Evolutionary conservation across 169 alveolate species (phyloP), one percentile per base, ranked within the genome.

Genomic region (Cryptosporidium canis): DNA sequence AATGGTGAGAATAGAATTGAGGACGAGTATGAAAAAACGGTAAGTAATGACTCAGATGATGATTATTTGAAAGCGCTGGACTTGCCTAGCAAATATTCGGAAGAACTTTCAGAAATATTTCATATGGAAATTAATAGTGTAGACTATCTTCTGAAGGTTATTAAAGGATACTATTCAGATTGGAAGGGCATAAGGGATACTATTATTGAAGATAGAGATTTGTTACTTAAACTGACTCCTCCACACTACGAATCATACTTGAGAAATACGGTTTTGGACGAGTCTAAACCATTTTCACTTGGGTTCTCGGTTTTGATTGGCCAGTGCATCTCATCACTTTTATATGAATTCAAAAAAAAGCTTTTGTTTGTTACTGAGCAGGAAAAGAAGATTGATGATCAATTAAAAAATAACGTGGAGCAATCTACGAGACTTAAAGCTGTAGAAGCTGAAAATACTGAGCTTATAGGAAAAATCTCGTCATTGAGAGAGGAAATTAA

Each of bases 241-340:
- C 11, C 56, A 7, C 87, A 58, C 64, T 61, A 24, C 45, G 66
- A 77, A 35, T 55, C 64, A 21, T 77, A 77, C 31, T 43, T 77
- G 24, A 41, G 31, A 63, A 58, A 37, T 33, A 55, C 67, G 12
- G 33, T 71, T n/a, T 24, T 71, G 4, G 56, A 71, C n/a, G 44
- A 7, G 27, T 29, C 41, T 0, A 39, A 55, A 21, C 65, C 87
- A 24, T 77, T 77, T 77, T 77, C 87, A 24, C 48, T 77, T 8
- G 87, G 72, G 16, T 58, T 77, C 37, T 58, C 87, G 1, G 87
- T 77, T 24, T 77, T 77, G 33, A 35, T 77, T 24, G 87, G 87
- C 21, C 77, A 77, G 21, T 77, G 87, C 37, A 37, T 77, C 3
- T 4, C 14, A 9, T 77, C 70, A 55, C 27, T 77, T 63, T 27